Conservation (phyloP, 1,139 yeast genomes). For the Taphrina flavorubra region DNA sequence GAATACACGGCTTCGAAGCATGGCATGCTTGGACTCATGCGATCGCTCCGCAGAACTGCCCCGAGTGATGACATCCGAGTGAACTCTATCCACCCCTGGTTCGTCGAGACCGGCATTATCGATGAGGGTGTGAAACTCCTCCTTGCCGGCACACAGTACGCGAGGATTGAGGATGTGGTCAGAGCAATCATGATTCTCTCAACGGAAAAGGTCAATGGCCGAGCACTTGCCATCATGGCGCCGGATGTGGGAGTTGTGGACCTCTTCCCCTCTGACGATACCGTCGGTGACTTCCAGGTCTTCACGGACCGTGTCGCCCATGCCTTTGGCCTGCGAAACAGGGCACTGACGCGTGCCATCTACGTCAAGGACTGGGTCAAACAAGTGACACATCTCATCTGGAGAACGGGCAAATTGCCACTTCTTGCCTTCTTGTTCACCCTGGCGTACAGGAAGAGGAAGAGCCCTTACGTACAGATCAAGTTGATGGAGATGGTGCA, state of each 20-base stretch:
- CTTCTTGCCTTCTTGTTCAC: slow-evolving; percentile 17
- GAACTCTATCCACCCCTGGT: slow-evolving; percentile 40
- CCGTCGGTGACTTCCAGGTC: slow-evolving; percentile 31
- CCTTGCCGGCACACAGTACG: slow-evolving; percentile 34
- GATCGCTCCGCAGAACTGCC: slow-evolving; percentile 31
- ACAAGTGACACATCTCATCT: slow-evolving; percentile 13
- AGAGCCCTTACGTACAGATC: slow-evolving; percentile 23
- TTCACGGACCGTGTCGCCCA: slow-evolving; percentile 30
- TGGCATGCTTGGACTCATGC: slow-evolving; percentile 40
- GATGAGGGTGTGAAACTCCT: slow-evolving; percentile 36
- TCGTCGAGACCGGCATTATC: slow-evolving; percentile 39
- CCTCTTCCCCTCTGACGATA: slow-evolving; percentile 24
- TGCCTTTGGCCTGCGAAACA: slow-evolving; percentile 18
- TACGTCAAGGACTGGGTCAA: slow-evolving; percentile 24
- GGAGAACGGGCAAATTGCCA: slow-evolving; percentile 25
- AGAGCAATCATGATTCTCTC: slow-evolving; percentile 31
- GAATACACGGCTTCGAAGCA: slow-evolving; percentile 40
- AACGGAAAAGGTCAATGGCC: slow-evolving; percentile 14
- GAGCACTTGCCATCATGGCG: slow-evolving; percentile 36
- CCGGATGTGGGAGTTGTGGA: slow-evolving; percentile 24
- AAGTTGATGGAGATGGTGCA: slow-evolving; percentile 24
- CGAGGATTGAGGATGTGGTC: slow-evolving; percentile 35
- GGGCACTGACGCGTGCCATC: slow-evolving; percentile 3
- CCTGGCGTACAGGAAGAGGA: slow-evolving; percentile 6
- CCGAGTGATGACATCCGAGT: slow-evolving; percentile 37